Evolutionary conservation across 2,329 filamentous ascomycete species (phyloP), one percentile per base, ranked within the genome.

Genomic region (Sarocladium strictum): DNA sequence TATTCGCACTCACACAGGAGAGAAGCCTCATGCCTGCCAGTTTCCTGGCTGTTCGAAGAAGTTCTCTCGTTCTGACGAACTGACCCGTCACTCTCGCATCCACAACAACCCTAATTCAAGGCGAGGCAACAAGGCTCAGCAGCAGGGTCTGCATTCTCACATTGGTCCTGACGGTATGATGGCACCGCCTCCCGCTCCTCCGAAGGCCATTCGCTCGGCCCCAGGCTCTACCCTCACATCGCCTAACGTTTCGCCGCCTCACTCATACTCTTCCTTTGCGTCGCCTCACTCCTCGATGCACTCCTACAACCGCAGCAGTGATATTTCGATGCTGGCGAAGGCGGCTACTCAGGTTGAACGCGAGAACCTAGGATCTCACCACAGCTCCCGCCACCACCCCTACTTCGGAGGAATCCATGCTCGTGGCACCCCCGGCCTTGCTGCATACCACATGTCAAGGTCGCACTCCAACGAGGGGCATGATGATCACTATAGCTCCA

Each of bases 71-170:
- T 97, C 93, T 12, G 93, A 99, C 68, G 93, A 99, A 75, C 80
- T 99, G 63, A 99, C 94, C 58, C 86, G 93, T 58, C 93, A 99
- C 75, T 97, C 93, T 69, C 84, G 93, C 70, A 99, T 99, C 76
- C 93, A 99, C 82, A 97, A 90, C 83, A 99, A 97, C 75, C 93
- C 94, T 56, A 97, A 97, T 79, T 97, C 92, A 56, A 82, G 94
- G 67, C 80, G 93, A 67, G 92, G 90, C 61, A 95, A 96, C 79
- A 96, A 96, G 78, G 84, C 71, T 26, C 76, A 80, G 61, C 72
- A 76, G 55, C 69, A 70, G 47, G 67, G 68, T 50, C 66, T 68
- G 33, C 63, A 63, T 53, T 66, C 63, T n/a, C 67, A 69, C 60
- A 70, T 80, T 62, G 73, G 74, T 58, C 72, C 74, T 69, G 71